Percentiles rank a stretch among this genome's conserved stretches.
Conservation (phyloP, 768 basidiomycete genomes). For the Gautieria morchelliformis region DNA sequence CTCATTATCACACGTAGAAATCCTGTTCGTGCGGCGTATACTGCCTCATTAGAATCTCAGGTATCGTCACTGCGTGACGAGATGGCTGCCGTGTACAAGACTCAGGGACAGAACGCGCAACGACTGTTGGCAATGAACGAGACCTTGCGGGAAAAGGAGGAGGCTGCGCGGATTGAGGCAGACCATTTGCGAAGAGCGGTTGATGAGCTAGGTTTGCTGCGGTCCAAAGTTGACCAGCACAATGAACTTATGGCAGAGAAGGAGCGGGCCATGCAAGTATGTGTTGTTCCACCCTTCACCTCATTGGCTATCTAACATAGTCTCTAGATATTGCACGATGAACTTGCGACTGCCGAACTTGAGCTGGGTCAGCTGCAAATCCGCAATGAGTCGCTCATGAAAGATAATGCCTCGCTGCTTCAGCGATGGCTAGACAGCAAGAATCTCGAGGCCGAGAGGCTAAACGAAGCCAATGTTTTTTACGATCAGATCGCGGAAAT, state of each 20-base stretch:
- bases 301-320: conserved; percentile 1
- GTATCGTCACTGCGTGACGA: conserved; percentile 88
- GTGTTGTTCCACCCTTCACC: conserved; percentile 6
- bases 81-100: conserved; percentile 90
- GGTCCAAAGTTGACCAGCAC: conserved; percentile 75
- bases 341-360: conserved; percentile 84
- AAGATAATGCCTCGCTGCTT: conserved; percentile 90
- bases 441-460: conserved; percentile 83
- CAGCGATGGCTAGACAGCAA: conserved; percentile 97
- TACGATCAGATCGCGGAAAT: conserved; percentile 75
- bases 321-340: conserved; percentile 81
- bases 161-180: conserved; percentile 68
- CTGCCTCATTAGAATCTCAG: conserved; percentile 87
- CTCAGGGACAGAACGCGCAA: conserved; percentile 92
- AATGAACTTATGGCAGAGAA: conserved; percentile 81
- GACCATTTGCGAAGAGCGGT: conserved; percentile 69
- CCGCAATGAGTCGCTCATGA: conserved; percentile 74
- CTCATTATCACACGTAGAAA: conserved; percentile 38
- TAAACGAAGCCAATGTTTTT: conserved; percentile 90
- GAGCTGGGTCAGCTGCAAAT: conserved; percentile 87
- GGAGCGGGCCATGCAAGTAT: conserved; percentile 80
- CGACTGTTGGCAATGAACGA: conserved; percentile 90
- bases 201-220: conserved; percentile 63
- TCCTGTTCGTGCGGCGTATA: conserved; percentile 79
- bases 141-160: conserved; percentile 88